phyloP scores from a whole-genome alignment of 2,329 filamentous ascomycete species.

The Pseudogymnoascus sp. region DNA sequence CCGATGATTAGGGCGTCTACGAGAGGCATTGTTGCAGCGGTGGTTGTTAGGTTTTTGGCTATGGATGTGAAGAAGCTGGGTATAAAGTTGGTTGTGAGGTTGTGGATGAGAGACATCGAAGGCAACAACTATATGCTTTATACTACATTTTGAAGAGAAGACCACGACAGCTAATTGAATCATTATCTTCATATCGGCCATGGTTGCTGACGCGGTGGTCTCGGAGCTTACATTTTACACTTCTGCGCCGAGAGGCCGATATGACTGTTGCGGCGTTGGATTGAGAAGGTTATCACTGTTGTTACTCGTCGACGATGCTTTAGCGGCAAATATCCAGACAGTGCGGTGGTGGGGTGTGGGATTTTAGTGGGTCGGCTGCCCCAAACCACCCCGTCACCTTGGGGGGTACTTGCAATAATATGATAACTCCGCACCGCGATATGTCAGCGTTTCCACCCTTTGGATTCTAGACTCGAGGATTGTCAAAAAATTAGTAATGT shows the following conservation, averaged over 20 bases:
- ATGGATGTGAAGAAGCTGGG: neutral
- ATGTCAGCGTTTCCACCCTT: too few species aligned
- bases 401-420: too few species aligned
- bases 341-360: too few species aligned
- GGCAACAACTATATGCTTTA: neutral
- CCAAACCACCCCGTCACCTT: too few species aligned
- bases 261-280: constrained; percentile 5
- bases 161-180: neutral
- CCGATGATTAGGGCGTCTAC: constrained; percentile 33
- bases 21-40: neutral
- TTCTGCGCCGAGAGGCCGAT: neutral
- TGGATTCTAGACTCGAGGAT: too few species aligned
- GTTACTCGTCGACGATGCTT: too few species aligned
- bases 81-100: neutral
- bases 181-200: neutral
- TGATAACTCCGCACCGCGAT: too few species aligned
- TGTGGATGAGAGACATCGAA: neutral
- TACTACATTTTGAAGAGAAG: neutral
- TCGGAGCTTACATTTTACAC: neutral
- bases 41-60: neutral
- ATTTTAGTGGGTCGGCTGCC: too few species aligned
- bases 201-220: neutral
- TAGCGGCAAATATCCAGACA: too few species aligned
- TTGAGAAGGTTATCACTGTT: neutral
- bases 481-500: too few species aligned